phyloP scores from a whole-genome alignment of 2,329 filamentous ascomycete genomes.

The Macrophomina tecta region DNA sequence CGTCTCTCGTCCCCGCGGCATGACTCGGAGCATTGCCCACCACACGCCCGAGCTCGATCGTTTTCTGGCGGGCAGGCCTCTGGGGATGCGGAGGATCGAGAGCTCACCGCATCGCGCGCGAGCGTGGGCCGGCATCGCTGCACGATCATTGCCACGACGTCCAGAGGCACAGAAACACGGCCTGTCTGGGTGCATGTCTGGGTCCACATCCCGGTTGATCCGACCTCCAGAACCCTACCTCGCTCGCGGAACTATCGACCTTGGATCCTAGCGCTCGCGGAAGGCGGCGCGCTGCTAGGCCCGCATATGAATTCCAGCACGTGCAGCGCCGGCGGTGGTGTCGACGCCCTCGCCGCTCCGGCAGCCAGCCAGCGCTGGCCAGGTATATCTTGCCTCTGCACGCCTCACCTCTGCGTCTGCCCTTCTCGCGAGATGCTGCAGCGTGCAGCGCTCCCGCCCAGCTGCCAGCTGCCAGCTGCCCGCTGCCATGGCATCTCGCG shows the following conservation, averaged over 20 bases:
- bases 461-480: not conserved
- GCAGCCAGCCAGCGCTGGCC: not conserved
- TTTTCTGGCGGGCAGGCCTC: not conserved
- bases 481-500: not conserved
- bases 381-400: not conserved
- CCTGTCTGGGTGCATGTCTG: constrained; percentile 12
- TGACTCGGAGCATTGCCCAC: constrained; percentile 10
- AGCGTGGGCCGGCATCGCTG: constrained; percentile 58
- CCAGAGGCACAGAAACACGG: constrained; percentile 18
- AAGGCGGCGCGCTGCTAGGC: constrained; percentile 19
- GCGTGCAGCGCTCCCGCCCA: not conserved
- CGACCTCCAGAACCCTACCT: constrained; percentile 17
- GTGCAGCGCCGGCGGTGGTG: constrained; percentile 1
- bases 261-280: constrained; percentile 23
- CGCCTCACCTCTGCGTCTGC: not conserved
- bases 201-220: constrained; percentile 26
- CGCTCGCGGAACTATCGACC: constrained; percentile 12
- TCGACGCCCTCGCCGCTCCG: too few relatives aligned
- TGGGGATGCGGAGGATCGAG: constrained; percentile 25
- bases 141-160: constrained; percentile 20
- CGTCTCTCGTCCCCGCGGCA: constrained; percentile 13
- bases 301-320: constrained; percentile 18
- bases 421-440: not conserved
- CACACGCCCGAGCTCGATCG: constrained; percentile 6
- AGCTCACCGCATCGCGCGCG: constrained; percentile 74